Conservation (phyloP, 2,329 filamentous ascomycete genomes). For the Monosporascus sp. region DNA sequence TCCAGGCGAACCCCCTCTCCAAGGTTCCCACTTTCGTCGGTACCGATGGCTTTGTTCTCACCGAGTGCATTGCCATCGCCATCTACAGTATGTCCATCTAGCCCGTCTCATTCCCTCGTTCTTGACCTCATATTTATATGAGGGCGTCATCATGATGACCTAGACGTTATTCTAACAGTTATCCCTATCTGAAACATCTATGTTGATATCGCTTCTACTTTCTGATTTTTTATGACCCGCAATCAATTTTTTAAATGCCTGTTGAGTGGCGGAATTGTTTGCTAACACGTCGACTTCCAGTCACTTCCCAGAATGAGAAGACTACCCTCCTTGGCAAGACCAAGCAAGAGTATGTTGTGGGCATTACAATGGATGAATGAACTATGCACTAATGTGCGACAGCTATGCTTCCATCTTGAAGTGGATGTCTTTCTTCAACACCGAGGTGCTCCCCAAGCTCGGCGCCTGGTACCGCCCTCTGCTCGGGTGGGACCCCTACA, state of each 20-base stretch:
- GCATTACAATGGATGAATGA: not conserved
- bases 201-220: slow-evolving; percentile 89
- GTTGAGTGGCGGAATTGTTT: slow-evolving; percentile 13
- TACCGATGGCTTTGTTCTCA: slow-evolving; percentile 82
- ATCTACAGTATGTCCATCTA: slow-evolving; percentile 79
- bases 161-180: slow-evolving; percentile 78
- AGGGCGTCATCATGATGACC: slow-evolving; percentile 56
- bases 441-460: slow-evolving; percentile 70
- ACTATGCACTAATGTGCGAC: slow-evolving; percentile 17
- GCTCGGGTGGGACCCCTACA: slow-evolving; percentile 77
- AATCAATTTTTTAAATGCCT: slow-evolving; percentile 11
- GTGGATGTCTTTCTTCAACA: slow-evolving; percentile 97
- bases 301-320: slow-evolving; percentile 99
- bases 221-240: slow-evolving; percentile 53
- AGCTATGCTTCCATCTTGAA: slow-evolving; percentile 92
- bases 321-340: slow-evolving; percentile 98
- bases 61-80: slow-evolving; percentile 89
- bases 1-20: slow-evolving; percentile 78
- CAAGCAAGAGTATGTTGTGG: slow-evolving; percentile 86
- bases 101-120: slow-evolving; percentile 11
- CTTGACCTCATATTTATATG: slow-evolving; percentile 1
- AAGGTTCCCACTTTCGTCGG: slow-evolving; percentile 93
- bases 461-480: slow-evolving; percentile 83
- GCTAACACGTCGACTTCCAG: slow-evolving; percentile 41
- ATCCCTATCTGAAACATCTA: slow-evolving; percentile 92